Evolutionary conservation across 768 basidiomycete species (phyloP), one percentile per base, ranked within the genome.

Genomic region (Tylopilus subfusipes): DNA sequence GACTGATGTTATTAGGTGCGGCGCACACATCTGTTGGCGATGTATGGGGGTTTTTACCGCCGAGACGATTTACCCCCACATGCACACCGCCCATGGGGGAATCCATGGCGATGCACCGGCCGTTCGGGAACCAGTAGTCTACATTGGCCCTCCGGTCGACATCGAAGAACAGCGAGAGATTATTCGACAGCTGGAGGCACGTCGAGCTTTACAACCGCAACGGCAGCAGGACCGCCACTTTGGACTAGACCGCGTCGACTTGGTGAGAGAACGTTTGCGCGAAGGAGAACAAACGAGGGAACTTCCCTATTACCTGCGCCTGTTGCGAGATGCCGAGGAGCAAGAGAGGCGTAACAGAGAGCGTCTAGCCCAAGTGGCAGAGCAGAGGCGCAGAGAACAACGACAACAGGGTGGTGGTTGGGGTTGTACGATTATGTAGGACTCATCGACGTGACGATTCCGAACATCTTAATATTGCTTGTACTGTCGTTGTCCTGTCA

Each of bases 21-120:
- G 80, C 45, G 86, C 84, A 1, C 90, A 92, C 66, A 84, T 86
- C 2, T 92, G 90, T 58, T 92, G 90, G 90, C 66, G 67, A 9
- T 85, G 84, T 53, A 65, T 81, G 71, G 66, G 66, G 9, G 46
- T 71, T 5, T 84, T 83, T 44, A 54, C 53, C 0, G 19, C 4
- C 0, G 53, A 30, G 0, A 61, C 65, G 6, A 71, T 77, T 16
- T 76, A 77, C 43, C 1, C 10, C 0, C 80, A 81, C 43, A 75
- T 82, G 76, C 48, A 48, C 11, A 14, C 1, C 0, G 63, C 25
- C 2, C 76, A 77, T 57, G 71, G 69, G 30, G 59, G 62, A n/a
- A 67, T 69, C 19, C 44, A 70, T 14, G 68, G 54, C 12, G 59
- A 63, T 24, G 50, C 12, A 24, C 55, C 51, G 1, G 52, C 5